Evolutionary conservation across 192 early-diverging fungal genomes (phyloP).

Genomic region (Coemansia sp.): DNA sequence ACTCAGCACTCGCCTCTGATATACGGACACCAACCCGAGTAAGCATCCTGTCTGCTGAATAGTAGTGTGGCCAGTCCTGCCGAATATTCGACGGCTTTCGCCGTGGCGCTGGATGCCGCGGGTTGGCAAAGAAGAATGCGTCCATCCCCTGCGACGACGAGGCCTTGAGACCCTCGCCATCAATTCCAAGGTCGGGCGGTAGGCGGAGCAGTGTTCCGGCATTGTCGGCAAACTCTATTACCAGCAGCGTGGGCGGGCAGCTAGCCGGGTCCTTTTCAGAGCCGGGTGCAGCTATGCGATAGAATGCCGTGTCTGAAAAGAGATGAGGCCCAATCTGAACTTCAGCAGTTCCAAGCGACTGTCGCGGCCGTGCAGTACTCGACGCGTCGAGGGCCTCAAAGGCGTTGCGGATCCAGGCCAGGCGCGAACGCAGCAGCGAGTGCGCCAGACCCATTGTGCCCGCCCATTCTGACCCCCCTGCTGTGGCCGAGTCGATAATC

Average conservation of each 20-base stretch:
- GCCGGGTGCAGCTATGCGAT: slow-evolving; percentile 1
- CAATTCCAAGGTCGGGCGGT: slow-evolving; percentile 53
- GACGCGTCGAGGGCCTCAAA: slow-evolving; percentile 11
- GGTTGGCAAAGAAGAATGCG: not conserved
- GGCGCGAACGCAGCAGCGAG: slow-evolving; percentile 36
- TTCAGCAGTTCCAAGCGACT: slow-evolving; percentile 28
- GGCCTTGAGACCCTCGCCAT: slow-evolving; percentile 15
- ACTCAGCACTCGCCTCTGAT: not conserved
- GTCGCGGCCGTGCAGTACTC: not conserved
- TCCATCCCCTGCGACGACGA: not conserved
- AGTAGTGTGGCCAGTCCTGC: slow-evolving; percentile 15
- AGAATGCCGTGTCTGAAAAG: slow-evolving; percentile 49
- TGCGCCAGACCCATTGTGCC: slow-evolving; percentile 30
- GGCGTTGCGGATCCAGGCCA: slow-evolving; percentile 25
- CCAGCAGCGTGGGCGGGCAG: slow-evolving; percentile 15
- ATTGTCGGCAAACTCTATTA: slow-evolving; percentile 56
- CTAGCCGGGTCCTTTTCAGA: not conserved
- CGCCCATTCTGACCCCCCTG: slow-evolving; percentile 2
- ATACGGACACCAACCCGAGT: slow-evolving; percentile 23
- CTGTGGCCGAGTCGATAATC: slow-evolving; percentile 4
- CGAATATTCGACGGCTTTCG: slow-evolving; percentile 7
- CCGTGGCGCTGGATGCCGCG: not conserved
- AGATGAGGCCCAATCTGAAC: slow-evolving; percentile 54
- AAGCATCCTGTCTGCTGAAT: slow-evolving; percentile 2
- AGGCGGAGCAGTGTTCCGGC: slow-evolving; percentile 47